Percentiles rank a stretch among this genome's conserved stretches.
Conservation (phyloP, 768 basidiomycete genomes). For the Tephrocybe sp. region DNA sequence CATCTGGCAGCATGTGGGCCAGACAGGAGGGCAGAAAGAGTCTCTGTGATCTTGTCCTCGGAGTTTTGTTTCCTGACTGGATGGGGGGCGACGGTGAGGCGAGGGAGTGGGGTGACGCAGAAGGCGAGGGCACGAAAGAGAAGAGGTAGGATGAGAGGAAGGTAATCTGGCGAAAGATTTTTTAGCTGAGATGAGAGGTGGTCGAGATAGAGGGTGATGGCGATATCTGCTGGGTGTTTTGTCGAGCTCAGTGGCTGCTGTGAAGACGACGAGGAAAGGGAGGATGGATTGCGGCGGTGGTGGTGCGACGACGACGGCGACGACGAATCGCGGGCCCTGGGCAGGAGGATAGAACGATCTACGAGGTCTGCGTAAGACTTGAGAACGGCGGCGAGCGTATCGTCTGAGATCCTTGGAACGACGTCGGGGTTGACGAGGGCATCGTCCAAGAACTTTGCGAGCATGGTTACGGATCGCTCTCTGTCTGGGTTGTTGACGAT, state of each 20-base stretch:
- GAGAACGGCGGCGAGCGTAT: conserved; percentile 54
- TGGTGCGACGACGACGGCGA: conserved; percentile 27
- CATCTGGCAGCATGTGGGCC: conserved; percentile 67
- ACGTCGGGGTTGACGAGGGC: conserved; percentile 52
- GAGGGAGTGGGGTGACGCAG: conserved; percentile 64
- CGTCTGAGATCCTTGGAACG: conserved; percentile 47
- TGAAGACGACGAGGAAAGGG: conserved; percentile 48
- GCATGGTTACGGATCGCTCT: no score
- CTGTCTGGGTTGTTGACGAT: conserved; percentile 36
- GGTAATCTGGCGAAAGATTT: conserved; percentile 50
- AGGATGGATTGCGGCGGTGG: conserved; percentile 62
- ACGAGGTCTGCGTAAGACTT: conserved; percentile 60
- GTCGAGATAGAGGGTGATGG: conserved; percentile 58
- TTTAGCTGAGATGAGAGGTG: conserved; percentile 63
- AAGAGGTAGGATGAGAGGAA: conserved; percentile 59
- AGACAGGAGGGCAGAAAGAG: conserved; percentile 52
- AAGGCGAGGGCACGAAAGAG: conserved; percentile 71
- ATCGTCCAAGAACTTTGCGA: no score
- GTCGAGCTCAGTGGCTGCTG: conserved; percentile 26
- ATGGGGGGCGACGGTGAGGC: conserved; percentile 52
- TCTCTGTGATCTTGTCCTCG: conserved; percentile 58
- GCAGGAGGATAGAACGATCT: conserved; percentile 46
- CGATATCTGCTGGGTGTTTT: conserved; percentile 61
- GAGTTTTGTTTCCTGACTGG: conserved; percentile 32
- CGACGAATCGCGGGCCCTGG: conserved; percentile 27